These are phyloP conservation scores for Hypoxylon fragiforme DNA, from an alignment of 495 filamentous ascomycete genomes.

Conservation along the genomic window DNA sequence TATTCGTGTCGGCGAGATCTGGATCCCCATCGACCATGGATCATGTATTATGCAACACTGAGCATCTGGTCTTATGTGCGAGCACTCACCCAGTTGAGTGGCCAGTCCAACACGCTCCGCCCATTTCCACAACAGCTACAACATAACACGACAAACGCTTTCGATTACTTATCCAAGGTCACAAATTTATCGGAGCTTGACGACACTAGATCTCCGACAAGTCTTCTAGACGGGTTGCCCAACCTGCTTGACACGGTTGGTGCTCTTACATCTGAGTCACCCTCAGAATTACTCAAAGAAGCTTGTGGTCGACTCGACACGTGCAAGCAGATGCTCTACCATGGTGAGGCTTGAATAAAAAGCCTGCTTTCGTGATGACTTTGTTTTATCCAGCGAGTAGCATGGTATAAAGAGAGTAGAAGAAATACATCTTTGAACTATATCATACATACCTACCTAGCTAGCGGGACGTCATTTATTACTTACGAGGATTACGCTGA, in stretches of 20 bases:
- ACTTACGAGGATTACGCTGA: too few relatives aligned
- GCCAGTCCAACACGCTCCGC: conserved; percentile 28
- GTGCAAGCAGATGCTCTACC: conserved; percentile 49
- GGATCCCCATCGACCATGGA: conserved; percentile 91
- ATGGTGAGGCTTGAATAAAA: conserved; percentile 25
- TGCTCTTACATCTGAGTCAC: conserved; percentile 45
- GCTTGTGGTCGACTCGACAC: conserved; percentile 44
- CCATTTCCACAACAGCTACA: conserved; percentile 31
- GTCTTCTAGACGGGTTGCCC: conserved; percentile 46
- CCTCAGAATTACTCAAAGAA: conserved; percentile 50
- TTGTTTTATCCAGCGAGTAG: background rate
- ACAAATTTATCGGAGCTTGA: conserved; percentile 45
- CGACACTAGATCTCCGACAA: conserved; percentile 33
- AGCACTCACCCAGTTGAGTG: conserved; percentile 65
- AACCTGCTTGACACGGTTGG: conserved; percentile 49
- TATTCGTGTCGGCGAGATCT: conserved; percentile 87
- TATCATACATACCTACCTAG: too few relatives aligned
- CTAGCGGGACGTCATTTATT: too few relatives aligned
- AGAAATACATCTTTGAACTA: too few relatives aligned
- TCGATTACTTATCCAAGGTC: conserved; percentile 47
- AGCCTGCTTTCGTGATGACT: background rate
- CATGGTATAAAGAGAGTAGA: too few relatives aligned
- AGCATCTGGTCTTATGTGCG: conserved; percentile 94
- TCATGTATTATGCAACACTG: conserved; percentile 88
- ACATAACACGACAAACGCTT: conserved; percentile 26